Evolutionary conservation across 371 early-diverging fungal genomes (phyloP).

Genomic region (Mortierella sp.): DNA sequence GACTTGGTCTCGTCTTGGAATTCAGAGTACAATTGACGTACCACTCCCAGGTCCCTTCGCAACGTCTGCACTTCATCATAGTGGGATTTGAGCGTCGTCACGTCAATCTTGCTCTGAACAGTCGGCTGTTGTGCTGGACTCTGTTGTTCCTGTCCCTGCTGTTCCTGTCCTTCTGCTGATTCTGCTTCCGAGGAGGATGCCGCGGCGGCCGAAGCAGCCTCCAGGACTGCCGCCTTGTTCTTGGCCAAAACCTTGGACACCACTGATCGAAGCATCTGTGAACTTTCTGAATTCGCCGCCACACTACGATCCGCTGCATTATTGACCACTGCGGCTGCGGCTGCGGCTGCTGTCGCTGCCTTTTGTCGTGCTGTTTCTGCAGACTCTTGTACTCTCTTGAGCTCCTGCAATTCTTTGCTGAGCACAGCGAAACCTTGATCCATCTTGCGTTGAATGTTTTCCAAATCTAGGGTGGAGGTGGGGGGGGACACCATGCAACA

Average conservation of each 20-base stretch:
- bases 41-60: constrained; percentile 66
- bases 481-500: no score
- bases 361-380: no score
- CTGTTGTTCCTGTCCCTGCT: no score
- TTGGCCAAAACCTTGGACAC: constrained; percentile 41
- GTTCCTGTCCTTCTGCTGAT: no score
- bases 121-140: no score
- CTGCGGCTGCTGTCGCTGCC: constrained; percentile 18
- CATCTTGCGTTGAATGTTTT: constrained; percentile 53
- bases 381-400: constrained; percentile 50
- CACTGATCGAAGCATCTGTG: constrained; percentile 39
- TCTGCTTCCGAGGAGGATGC: no score
- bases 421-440: constrained; percentile 55
- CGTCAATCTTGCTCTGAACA: constrained; percentile 45
- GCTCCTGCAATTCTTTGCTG: constrained; percentile 54
- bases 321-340: constrained; percentile 13
- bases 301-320: constrained; percentile 1
- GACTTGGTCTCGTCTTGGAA: constrained; percentile 58
- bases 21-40: constrained; percentile 70
- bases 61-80: constrained; percentile 57
- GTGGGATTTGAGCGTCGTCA: constrained; percentile 52
- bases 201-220: constrained; percentile 1
- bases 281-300: constrained; percentile 6
- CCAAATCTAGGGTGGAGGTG: constrained; percentile 52
- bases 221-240: constrained; percentile 9